phyloP scores from a whole-genome alignment of 345 rosid genomes.

The Linum usitatissimum region DNA sequence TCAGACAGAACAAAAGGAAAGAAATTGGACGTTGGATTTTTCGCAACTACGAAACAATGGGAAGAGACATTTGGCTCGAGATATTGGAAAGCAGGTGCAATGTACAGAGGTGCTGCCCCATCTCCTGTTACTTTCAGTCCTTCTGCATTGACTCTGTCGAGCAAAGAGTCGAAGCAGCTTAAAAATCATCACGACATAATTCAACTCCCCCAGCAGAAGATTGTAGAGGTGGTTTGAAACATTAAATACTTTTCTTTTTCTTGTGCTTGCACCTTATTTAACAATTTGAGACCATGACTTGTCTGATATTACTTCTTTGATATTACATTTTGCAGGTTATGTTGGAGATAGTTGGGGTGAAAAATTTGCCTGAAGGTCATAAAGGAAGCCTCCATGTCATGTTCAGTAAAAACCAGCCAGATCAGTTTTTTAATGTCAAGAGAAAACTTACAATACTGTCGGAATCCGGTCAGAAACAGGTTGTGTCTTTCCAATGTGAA shows the following conservation, averaged over 20 bases:
- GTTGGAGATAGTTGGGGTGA: slow-evolving; percentile 60
- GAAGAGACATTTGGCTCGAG: slow-evolving; percentile 72
- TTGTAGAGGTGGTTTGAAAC: slow-evolving; percentile 51
- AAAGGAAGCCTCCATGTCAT: slow-evolving; percentile 54
- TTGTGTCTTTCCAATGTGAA: slow-evolving; percentile 69
- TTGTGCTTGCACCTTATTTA: not conserved
- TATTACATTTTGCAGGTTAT: slow-evolving; percentile 34
- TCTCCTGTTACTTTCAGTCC: slow-evolving; percentile 48
- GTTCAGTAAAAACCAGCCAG: slow-evolving; percentile 61
- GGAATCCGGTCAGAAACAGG: slow-evolving; percentile 50
- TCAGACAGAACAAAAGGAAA: slow-evolving; percentile 82
- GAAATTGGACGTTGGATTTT: slow-evolving; percentile 78
- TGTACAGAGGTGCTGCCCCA: slow-evolving; percentile 73
- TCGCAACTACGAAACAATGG: slow-evolving; percentile 76
- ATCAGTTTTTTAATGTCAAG: slow-evolving; percentile 49
- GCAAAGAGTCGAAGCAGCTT: slow-evolving; percentile 23
- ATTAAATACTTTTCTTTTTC: not conserved
- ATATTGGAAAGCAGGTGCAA: slow-evolving; percentile 90
- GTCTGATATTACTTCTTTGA: slow-evolving; percentile 6
- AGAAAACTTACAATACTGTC: slow-evolving; percentile 44
- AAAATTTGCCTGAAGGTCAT: slow-evolving; percentile 51
- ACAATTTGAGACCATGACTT: not conserved
- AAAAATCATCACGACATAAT: slow-evolving; percentile 22
- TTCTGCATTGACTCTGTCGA: slow-evolving; percentile 23
- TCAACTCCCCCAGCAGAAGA: slow-evolving; percentile 41